A percentile compares a stretch with the other conserved stretches of the same genome.
phyloP scores from a whole-genome alignment of 208 protist genomes.

The Acanthamoeba royreba region DNA sequence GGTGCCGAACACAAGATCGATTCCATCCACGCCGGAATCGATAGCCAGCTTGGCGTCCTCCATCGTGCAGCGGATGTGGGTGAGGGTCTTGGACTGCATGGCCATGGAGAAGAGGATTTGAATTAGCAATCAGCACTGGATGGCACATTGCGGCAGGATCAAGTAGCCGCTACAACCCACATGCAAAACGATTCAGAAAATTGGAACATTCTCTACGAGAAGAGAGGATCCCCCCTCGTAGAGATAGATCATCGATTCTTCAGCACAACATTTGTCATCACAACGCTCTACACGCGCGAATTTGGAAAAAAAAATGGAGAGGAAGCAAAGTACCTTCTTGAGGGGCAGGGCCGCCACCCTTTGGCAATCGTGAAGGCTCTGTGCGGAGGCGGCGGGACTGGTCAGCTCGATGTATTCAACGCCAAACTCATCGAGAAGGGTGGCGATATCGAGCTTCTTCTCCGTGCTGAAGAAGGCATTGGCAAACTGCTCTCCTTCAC shows the following conservation, averaged over 20 bases:
- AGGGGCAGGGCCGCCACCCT: neutral
- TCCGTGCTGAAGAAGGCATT: slow-evolving; percentile 69
- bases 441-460: slow-evolving; percentile 67
- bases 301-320: neutral
- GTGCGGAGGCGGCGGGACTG: slow-evolving; percentile 58
- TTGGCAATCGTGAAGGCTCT: slow-evolving; percentile 63
- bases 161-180: slow-evolving; percentile 50
- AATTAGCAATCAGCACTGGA: neutral
- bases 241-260: neutral
- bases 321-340: neutral
- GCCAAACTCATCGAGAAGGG: slow-evolving; percentile 68
- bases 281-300: no score
- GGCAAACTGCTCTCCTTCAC: slow-evolving; percentile 78
- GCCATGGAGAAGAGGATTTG: neutral
- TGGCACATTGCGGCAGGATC: no score
- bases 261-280: neutral
- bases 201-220: slow-evolving; percentile 65
- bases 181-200: slow-evolving; percentile 57
- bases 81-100: slow-evolving; percentile 43
- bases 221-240: no score
- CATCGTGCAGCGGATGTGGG: slow-evolving; percentile 79
- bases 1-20: slow-evolving; percentile 7
- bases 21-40: slow-evolving; percentile 61
- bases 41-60: slow-evolving; percentile 70
- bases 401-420: slow-evolving; percentile 76